Conservation (phyloP, 495 filamentous ascomycete species). For the Oleoguttula mirabilis region DNA sequence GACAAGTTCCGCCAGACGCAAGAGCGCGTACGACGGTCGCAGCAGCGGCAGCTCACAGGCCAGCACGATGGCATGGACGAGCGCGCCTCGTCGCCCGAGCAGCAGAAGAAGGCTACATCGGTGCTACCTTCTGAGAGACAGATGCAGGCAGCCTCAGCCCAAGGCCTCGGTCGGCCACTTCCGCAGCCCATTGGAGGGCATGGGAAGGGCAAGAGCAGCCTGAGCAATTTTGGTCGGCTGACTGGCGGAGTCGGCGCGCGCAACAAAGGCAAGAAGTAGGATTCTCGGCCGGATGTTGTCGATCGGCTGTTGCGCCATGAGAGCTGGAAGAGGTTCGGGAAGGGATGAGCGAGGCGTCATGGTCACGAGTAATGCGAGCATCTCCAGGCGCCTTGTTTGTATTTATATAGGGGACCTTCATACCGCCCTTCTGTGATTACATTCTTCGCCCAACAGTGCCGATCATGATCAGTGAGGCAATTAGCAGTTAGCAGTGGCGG, state of each 20-base stretch:
- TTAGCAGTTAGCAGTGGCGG: no score
- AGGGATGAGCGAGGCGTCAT: no score
- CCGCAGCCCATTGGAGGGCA: slow-evolving; percentile 2
- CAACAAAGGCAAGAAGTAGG: slow-evolving; percentile 16
- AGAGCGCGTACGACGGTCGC: slow-evolving; percentile 54
- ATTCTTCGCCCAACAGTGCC: no score
- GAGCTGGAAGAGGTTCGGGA: no score
- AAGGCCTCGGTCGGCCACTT: slow-evolving; percentile 3
- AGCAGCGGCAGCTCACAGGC: slow-evolving; percentile 28
- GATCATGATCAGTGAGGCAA: no score
- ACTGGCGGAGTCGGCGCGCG: slow-evolving; percentile 12
- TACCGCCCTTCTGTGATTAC: no score
- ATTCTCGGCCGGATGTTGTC: background rate
- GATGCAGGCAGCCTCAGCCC: slow-evolving; percentile 3
- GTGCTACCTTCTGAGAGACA: background rate
- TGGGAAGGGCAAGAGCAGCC: slow-evolving; percentile 13
- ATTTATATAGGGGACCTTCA: no score
- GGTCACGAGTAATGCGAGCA: no score
- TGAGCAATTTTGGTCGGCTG: slow-evolving; percentile 21
- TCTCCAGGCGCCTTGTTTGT: no score
- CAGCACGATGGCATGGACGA: slow-evolving; percentile 13
- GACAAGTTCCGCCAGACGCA: slow-evolving; percentile 90
- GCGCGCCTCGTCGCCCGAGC: slow-evolving; percentile 6
- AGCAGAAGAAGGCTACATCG: slow-evolving; percentile 14
- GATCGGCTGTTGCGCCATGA: background rate